Percentiles rank a stretch among this genome's conserved stretches.
Conservation (phyloP, 768 basidiomycete species). For the Russula griseocarnosa region DNA sequence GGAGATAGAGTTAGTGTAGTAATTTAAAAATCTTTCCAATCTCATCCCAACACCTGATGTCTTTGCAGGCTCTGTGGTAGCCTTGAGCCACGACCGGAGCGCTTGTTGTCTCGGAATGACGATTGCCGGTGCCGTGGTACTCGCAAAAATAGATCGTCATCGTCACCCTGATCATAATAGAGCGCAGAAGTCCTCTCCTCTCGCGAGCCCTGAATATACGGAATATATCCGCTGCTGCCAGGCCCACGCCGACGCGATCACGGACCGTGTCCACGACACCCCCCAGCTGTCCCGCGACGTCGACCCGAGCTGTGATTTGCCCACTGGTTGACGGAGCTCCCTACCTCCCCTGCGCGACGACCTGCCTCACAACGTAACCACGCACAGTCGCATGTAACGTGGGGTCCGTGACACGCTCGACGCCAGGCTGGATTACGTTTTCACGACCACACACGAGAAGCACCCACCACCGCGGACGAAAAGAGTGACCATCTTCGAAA, state of each 20-base stretch:
- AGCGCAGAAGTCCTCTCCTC: conserved; percentile 57
- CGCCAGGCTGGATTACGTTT: conserved; percentile 85
- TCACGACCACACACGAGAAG: conserved; percentile 75
- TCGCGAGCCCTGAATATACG: conserved; percentile 41
- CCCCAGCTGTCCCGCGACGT: conserved; percentile 75
- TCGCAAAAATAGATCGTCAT: conserved; percentile 48
- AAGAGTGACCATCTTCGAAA: conserved; percentile 97
- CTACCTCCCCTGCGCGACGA: conserved; percentile 57
- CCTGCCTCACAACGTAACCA: conserved; percentile 69
- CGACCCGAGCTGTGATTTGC: conserved; percentile 76
- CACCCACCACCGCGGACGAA: conserved; percentile 76
- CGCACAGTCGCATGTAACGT: conserved; percentile 68
- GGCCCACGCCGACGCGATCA: conserved; percentile 56
- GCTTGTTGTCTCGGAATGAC: neutral
- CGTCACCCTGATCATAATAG: conserved; percentile 51
- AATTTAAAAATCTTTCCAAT: conserved; percentile 47
- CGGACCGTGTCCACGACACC: conserved; percentile 63
- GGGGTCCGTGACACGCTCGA: conserved; percentile 80
- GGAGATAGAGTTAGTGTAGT: neutral
- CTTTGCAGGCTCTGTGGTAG: conserved; percentile 30
- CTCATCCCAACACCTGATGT: conserved; percentile 42
- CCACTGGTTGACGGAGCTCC: conserved; percentile 71
- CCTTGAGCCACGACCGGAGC: neutral
- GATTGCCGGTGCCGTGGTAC: conserved; percentile 14
- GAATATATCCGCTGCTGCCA: conserved; percentile 39